Conservation (phyloP, 495 filamentous ascomycete genomes). For the Xylaria nigripes region DNA sequence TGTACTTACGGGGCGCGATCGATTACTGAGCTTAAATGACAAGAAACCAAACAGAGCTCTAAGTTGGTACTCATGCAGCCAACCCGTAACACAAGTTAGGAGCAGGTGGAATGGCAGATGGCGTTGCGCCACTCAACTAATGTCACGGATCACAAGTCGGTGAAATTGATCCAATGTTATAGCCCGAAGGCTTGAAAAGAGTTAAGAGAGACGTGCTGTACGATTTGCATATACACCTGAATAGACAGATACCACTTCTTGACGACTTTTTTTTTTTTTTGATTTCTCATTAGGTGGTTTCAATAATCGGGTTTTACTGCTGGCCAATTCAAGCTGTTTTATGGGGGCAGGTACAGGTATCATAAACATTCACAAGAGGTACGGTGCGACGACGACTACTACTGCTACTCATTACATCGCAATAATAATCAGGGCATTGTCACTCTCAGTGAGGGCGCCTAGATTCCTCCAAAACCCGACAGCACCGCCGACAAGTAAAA, state of each 20-base stretch:
- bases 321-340: not conserved
- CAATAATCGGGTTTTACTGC: not conserved
- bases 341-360: not conserved
- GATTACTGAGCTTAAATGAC: too few species aligned
- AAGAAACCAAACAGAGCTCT: too few species aligned
- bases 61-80: not conserved
- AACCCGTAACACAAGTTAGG: not conserved
- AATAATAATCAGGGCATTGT: slow-evolving; percentile 37
- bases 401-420: slow-evolving; percentile 12
- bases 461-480: slow-evolving; percentile 58
- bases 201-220: not conserved
- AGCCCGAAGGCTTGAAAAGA: not conserved
- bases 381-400: not conserved
- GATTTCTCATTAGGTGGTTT: not conserved
- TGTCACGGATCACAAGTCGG: not conserved
- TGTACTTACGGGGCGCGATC: too few species aligned
- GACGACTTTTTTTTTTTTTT: not conserved
- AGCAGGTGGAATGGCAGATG: not conserved
- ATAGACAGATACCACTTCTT: not conserved
- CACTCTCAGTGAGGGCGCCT: slow-evolving; percentile 64
- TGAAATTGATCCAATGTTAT: not conserved
- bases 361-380: not conserved
- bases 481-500: slow-evolving; percentile 62
- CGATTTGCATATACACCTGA: not conserved
- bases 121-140: not conserved